Percentiles rank a stretch among this genome's conserved stretches.
These are phyloP conservation scores for Phytophthora brassicae DNA, from an alignment of 352 stramenopile genomes.

Conservation along the genomic window DNA sequence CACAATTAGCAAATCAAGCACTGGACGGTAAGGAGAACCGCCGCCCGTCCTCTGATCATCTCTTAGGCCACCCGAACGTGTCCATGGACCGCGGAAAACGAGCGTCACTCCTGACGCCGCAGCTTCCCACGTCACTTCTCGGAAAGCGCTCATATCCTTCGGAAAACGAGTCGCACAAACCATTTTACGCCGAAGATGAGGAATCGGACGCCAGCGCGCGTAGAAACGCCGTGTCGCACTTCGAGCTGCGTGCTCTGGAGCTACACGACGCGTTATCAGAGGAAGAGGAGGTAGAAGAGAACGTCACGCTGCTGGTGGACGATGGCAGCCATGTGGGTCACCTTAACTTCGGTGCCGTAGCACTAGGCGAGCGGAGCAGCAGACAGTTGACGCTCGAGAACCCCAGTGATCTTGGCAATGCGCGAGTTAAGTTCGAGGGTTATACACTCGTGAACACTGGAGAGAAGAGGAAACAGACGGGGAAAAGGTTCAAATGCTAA, in stretches of 20 bases:
- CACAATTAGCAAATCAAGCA: constrained; percentile 1
- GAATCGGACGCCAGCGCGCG: not conserved
- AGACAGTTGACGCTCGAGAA: constrained; percentile 60
- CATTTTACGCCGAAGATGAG: constrained; percentile 3
- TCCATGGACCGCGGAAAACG: constrained; percentile 7
- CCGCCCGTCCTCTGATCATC: constrained; percentile 2
- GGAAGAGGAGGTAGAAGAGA: not conserved
- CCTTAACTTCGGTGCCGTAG: constrained; percentile 57
- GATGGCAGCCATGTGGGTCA: constrained; percentile 40
- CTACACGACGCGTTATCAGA: not conserved
- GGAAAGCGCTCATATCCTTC: constrained; percentile 23
- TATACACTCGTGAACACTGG: constrained; percentile 39
- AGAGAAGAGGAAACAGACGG: constrained; percentile 12
- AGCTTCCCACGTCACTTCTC: constrained; percentile 14
- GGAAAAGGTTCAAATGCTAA: constrained; percentile 59
- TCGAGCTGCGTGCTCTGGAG: constrained; percentile 26
- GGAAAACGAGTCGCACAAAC: constrained; percentile 1
- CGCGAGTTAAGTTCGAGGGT: constrained; percentile 71
- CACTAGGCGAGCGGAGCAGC: constrained; percentile 47
- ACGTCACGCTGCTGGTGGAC: constrained; percentile 45
- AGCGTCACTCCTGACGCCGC: not conserved
- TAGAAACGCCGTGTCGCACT: constrained; percentile 14
- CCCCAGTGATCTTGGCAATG: constrained; percentile 54
- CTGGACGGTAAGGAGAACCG: constrained; percentile 36
- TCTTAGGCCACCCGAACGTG: constrained; percentile 24